Evolutionary conservation across 1,139 yeast genomes (phyloP).

Genomic region (Casaregolazyma suthepensis): DNA sequence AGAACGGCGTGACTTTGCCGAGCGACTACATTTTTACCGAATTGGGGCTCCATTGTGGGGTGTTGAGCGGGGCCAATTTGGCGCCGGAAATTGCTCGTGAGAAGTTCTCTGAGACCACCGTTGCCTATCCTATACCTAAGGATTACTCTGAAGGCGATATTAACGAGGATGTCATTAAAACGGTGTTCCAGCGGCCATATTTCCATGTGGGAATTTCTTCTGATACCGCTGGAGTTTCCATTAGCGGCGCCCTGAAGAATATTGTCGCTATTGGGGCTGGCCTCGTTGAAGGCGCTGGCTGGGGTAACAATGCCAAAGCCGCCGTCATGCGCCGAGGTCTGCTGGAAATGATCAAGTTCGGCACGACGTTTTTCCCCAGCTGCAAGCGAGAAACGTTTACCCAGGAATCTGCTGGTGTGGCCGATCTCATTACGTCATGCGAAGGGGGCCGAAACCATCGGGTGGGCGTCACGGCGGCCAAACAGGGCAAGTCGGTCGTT

Average conservation of each 20-base stretch:
- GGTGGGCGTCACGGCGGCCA: slow-evolving; percentile 60
- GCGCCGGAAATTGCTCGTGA: slow-evolving; percentile 93
- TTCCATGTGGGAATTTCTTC: slow-evolving; percentile 87
- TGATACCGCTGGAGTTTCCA: slow-evolving; percentile 89
- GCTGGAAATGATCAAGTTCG: slow-evolving; percentile 80
- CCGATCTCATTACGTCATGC: slow-evolving; percentile 93
- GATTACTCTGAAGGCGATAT: slow-evolving; percentile 70
- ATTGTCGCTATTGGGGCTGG: slow-evolving; percentile 93
- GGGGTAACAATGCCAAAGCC: slow-evolving; percentile 98
- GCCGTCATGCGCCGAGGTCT: slow-evolving; percentile 94
- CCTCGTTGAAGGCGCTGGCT: slow-evolving; percentile 89
- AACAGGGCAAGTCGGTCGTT: slow-evolving; percentile 64
- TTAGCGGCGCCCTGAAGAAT: slow-evolving; percentile 93
- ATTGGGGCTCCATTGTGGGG: slow-evolving; percentile 87
- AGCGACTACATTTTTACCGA: slow-evolving; percentile 68
- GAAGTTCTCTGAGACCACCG: slow-evolving; percentile 93
- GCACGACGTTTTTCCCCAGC: slow-evolving; percentile 64
- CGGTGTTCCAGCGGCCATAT: slow-evolving; percentile 87
- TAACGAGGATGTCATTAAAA: slow-evolving; percentile 59
- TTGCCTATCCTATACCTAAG: slow-evolving; percentile 71
- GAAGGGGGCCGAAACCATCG: slow-evolving; percentile 93
- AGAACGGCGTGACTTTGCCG: slow-evolving; percentile 73
- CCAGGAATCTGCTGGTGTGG: slow-evolving; percentile 92
- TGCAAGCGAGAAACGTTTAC: slow-evolving; percentile 75
- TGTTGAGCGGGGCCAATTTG: slow-evolving; percentile 87